phyloP scores from a whole-genome alignment of 2,329 filamentous ascomycete species.

The Epichloe glyceriae region DNA sequence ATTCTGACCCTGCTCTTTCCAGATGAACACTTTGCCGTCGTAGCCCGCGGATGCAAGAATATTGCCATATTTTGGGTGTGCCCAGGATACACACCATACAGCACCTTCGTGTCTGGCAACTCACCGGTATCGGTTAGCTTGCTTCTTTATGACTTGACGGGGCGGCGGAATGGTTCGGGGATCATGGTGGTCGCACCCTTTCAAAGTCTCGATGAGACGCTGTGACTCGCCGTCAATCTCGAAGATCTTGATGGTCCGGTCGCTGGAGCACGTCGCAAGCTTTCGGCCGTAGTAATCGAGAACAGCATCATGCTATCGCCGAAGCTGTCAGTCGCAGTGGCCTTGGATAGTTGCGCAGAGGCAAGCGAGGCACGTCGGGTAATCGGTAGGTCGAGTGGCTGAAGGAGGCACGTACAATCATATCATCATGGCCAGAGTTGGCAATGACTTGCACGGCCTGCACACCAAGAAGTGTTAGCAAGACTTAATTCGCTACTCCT shows the following conservation, averaged over 20 bases:
- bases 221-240: constrained; percentile 92
- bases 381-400: not conserved
- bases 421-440: constrained; percentile 71
- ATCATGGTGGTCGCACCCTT: constrained; percentile 50
- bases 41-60: constrained; percentile 93
- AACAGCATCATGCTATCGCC: constrained; percentile 76
- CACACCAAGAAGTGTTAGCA: constrained; percentile 13
- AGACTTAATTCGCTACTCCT: not conserved
- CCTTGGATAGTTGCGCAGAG: not conserved
- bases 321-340: constrained; percentile 8
- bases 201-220: constrained; percentile 79
- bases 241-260: constrained; percentile 98
- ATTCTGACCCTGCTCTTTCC: constrained; percentile 64
- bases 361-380: not conserved
- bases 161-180: too few relatives aligned
- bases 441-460: constrained; percentile 32
- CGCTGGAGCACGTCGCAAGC: constrained; percentile 92
- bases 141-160: too few relatives aligned
- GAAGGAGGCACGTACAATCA: constrained; percentile 70
- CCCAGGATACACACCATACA: constrained; percentile 97
- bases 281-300: constrained; percentile 97
- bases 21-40: constrained; percentile 97
- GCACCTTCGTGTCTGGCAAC: constrained; percentile 74
- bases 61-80: constrained; percentile 95
- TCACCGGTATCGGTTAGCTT: constrained; percentile 7